Conservation (phyloP, 73 alveolate genomes). For the Uronychia binucleata region DNA sequence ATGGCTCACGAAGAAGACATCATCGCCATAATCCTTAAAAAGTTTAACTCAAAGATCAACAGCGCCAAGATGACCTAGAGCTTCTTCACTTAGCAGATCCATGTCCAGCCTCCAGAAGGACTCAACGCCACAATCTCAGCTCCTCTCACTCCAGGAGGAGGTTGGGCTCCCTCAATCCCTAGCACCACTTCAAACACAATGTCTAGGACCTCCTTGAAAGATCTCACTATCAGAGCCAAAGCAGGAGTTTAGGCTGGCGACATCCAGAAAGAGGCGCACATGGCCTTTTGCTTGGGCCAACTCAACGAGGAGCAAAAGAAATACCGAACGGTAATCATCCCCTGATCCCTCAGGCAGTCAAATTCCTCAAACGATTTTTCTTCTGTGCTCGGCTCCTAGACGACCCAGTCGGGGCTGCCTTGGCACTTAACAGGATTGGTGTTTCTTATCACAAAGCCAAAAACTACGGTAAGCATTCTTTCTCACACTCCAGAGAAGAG, state of each 20-base stretch:
- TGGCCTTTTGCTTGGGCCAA: slow-evolving; percentile 94
- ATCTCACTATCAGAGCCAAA: slow-evolving; percentile 95
- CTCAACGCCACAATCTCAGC: slow-evolving; percentile 95
- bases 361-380: slow-evolving; percentile 93
- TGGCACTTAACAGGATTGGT: slow-evolving; percentile 96
- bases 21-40: slow-evolving; percentile 12
- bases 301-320: slow-evolving; percentile 92
- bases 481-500: slow-evolving; percentile 32
- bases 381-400: slow-evolving; percentile 94
- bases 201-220: slow-evolving; percentile 84
- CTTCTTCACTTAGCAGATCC: slow-evolving; percentile 93
- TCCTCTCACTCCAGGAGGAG: slow-evolving; percentile 97
- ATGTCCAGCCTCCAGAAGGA: slow-evolving; percentile 98
- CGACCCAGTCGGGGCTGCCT: slow-evolving; percentile 96
- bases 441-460: slow-evolving; percentile 86
- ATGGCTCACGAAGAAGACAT: slow-evolving; percentile 16
- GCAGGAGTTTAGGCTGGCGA: slow-evolving; percentile 98
- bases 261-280: slow-evolving; percentile 96
- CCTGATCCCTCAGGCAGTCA: slow-evolving; percentile 58
- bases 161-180: slow-evolving; percentile 99
- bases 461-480: slow-evolving; percentile 60
- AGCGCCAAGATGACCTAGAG: slow-evolving; percentile 49
- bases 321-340: slow-evolving; percentile 25
- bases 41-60: neutral
- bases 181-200: slow-evolving; percentile 70